Percentiles rank a stretch among this genome's conserved stretches.
These are phyloP conservation scores for Rubia yunnanensis DNA, from an alignment of 257 asterid genomes.

Conservation along the genomic window DNA sequence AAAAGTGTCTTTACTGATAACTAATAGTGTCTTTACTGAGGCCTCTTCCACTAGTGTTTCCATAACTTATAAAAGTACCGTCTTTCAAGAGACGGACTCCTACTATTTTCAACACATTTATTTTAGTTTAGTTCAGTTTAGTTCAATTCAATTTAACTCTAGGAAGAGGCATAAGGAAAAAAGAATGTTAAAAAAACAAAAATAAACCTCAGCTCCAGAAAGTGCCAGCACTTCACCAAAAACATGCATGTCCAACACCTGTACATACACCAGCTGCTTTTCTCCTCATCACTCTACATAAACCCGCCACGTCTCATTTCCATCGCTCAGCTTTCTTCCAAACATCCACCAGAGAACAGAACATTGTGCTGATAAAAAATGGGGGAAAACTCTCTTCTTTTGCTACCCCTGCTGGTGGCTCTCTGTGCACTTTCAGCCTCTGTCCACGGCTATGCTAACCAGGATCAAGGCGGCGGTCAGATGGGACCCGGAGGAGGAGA, in stretches of 20 bases:
- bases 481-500: conserved; percentile 21
- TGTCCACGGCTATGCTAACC: conserved; percentile 15
- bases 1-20: too few relatives aligned
- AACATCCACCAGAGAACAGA: conserved; percentile 15
- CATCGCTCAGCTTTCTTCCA: neutral
- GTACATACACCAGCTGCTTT: conserved; percentile 13
- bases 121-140: too few relatives aligned
- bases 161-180: too few relatives aligned
- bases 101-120: too few relatives aligned
- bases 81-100: too few relatives aligned
- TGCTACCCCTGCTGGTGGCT: conserved; percentile 20
- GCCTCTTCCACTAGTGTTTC: too few relatives aligned
- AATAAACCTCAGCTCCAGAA: conserved; percentile 10
- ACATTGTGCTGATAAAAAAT: neutral
- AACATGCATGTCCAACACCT: conserved; percentile 63
- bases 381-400: conserved; percentile 7
- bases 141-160: too few relatives aligned
- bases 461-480: conserved; percentile 8
- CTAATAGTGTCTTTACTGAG: too few relatives aligned
- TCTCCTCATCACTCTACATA: conserved; percentile 25
- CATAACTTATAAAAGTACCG: too few relatives aligned
- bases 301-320: conserved; percentile 4
- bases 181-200: neutral
- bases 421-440: conserved; percentile 13
- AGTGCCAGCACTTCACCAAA: conserved; percentile 33